These are phyloP conservation scores for Cyberlindnera lachancei DNA, from an alignment of 805 yeast genomes.

Conservation along the genomic window DNA sequence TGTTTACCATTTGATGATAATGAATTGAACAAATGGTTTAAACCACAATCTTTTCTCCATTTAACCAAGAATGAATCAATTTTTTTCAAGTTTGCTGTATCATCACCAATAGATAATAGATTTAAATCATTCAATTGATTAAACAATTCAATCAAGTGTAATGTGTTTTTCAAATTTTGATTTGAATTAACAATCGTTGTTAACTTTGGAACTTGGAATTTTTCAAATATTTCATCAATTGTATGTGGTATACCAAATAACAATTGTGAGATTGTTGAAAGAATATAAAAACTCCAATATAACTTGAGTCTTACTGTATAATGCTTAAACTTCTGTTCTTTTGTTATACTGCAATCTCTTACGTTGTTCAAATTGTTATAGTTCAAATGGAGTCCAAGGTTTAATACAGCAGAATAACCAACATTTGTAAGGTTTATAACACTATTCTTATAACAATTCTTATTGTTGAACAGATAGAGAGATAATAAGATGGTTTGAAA, in stretches of 20 bases:
- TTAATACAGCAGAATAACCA: slow-evolving; percentile 17
- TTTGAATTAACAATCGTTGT: slow-evolving; percentile 27
- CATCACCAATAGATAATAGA: slow-evolving; percentile 11
- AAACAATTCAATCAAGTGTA: slow-evolving; percentile 26
- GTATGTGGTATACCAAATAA: slow-evolving; percentile 20
- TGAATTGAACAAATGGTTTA: slow-evolving; percentile 9
- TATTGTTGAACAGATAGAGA: slow-evolving; percentile 21
- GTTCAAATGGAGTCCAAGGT: slow-evolving; percentile 22
- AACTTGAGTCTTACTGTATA: slow-evolving; percentile 29
- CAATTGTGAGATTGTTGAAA: slow-evolving; percentile 18
- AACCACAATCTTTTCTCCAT: slow-evolving; percentile 12
- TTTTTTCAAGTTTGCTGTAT: slow-evolving; percentile 16
- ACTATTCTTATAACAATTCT: slow-evolving; percentile 20
- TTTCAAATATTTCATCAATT: slow-evolving; percentile 17
- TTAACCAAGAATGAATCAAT: slow-evolving; percentile 7
- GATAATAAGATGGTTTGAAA: slow-evolving; percentile 19
- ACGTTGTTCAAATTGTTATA: slow-evolving; percentile 21
- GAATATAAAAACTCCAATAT: slow-evolving; percentile 36
- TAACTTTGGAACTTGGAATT: slow-evolving; percentile 26
- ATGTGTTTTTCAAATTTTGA: slow-evolving; percentile 27
- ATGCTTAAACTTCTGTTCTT: slow-evolving; percentile 8
- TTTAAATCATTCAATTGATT: slow-evolving; percentile 12
- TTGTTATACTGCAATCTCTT: slow-evolving; percentile 5
- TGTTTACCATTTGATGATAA: slow-evolving; percentile 8
- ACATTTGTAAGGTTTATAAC: slow-evolving; percentile 17